Conservation (phyloP, 331 rosid species). For the Phaseolus coccineus region DNA sequence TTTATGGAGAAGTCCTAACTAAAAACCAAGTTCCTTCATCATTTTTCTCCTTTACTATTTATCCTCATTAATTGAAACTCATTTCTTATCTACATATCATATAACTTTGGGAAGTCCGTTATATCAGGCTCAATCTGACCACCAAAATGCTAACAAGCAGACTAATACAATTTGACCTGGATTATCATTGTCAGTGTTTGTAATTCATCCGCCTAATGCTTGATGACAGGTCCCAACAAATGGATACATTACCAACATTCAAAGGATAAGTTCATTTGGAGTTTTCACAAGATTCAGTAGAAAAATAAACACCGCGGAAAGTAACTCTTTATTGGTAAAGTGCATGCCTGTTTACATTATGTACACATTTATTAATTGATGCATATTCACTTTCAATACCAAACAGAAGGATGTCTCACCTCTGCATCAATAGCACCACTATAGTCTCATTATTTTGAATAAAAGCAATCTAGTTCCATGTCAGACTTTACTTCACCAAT, state of each 20-base stretch:
- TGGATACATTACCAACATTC: not conserved
- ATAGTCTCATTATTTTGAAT: not conserved
- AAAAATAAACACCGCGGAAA: not conserved
- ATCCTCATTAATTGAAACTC: not conserved
- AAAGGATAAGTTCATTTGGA: not conserved
- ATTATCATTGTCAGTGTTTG: not conserved
- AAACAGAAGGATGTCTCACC: conserved; percentile 8
- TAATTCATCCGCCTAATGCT: not conserved
- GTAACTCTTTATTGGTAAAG: conserved; percentile 21
- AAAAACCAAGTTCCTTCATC: not conserved
- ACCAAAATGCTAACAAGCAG: not conserved
- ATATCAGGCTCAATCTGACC: not conserved
- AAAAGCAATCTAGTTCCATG: not conserved
- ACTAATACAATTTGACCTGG: not conserved
- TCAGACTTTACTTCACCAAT: not conserved
- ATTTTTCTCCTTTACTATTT: conserved; percentile 4
- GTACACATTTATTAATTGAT: not conserved
- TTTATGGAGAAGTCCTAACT: not conserved
- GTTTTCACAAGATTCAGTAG: not conserved
- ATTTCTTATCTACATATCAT: not conserved
- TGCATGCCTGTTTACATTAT: not conserved
- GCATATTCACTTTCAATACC: conserved; percentile 2
- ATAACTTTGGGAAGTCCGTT: not conserved
- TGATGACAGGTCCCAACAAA: not conserved
- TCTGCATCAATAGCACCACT: conserved; percentile 1